Base-by-base conservation (phyloP, 2,329 filamentous ascomycete species). In the Hypomyces perniciosus region DNA sequence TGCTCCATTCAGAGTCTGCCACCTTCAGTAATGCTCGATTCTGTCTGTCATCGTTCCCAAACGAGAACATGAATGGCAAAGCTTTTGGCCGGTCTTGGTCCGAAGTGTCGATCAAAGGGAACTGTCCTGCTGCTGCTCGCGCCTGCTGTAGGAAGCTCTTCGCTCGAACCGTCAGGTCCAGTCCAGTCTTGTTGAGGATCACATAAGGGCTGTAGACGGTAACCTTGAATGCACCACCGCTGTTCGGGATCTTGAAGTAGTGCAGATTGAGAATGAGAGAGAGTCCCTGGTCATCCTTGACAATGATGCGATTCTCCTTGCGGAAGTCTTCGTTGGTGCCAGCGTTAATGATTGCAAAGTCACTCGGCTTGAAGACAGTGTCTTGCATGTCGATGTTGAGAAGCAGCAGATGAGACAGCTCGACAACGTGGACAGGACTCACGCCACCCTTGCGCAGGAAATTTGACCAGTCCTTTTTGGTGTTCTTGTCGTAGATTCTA, bases 391-490 rank as follows among this genome's bases (percentile, higher is more conserved):
- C 91, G 56, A 99, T 81, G 62, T 92, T 97, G 61, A 99, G 80
- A 30, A 99, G 76, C 3, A 99, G 77, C 7, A 99, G 76, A 68
- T 97, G 95, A 1, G 92, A 96, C 20, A 99, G 76, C 69, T 99
- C 92, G 13, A 97, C 92, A 8, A 97, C 91, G 65, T 99, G 93
- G 0, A 99, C 91, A 1, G 95, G 95, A 65, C 93, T 99, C 51
- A 97, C 86, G 10, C 95, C 95, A 28, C 95, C 93, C 68, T 96
- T 97, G 51, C 93, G 84, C 43, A 99, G 73, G 72, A 99, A 99
- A 67, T 99, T 99, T 4, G 90, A 95, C 93, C 93, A 99, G 66
- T 99, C 93, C 66, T 95, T 96, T 75, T 92, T 95, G 0, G 91
- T 96, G 67, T 96, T 95, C 73, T 95, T 96, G 73, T 99, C 93